A percentile compares a stretch with the other conserved stretches of the same genome.
Evolutionary conservation across 495 filamentous ascomycete genomes (phyloP).

Genomic region (Neurospora sp.): DNA sequence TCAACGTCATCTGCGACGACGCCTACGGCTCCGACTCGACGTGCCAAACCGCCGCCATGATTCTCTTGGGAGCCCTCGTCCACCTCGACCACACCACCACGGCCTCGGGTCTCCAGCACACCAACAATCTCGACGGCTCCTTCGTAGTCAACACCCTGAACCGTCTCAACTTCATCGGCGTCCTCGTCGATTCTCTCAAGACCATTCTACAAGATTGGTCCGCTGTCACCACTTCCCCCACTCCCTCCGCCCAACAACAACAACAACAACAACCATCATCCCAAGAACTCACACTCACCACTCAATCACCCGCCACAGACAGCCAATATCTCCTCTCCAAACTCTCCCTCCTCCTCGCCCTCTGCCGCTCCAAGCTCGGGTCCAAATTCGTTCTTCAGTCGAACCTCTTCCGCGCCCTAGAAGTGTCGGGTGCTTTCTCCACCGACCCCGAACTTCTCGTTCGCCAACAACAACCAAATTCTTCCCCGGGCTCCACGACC

Average conservation of each 20-base stretch:
- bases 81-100: slow-evolving; percentile 43
- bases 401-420: slow-evolving; percentile 77
- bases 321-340: slow-evolving; percentile 61
- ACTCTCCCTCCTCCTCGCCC: slow-evolving; percentile 70
- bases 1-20: slow-evolving; percentile 88
- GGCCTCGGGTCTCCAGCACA: neutral
- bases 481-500: neutral
- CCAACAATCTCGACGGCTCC: slow-evolving; percentile 42
- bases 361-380: slow-evolving; percentile 69
- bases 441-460: slow-evolving; percentile 71
- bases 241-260: no score
- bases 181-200: slow-evolving; percentile 76
- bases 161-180: slow-evolving; percentile 77
- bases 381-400: slow-evolving; percentile 74
- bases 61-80: slow-evolving; percentile 62
- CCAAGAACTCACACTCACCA: no score
- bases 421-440: slow-evolving; percentile 70
- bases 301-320: slow-evolving; percentile 1
- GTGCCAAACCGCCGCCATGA: slow-evolving; percentile 72
- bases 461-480: neutral
- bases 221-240: neutral
- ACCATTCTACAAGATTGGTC: slow-evolving; percentile 54
- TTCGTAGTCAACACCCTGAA: slow-evolving; percentile 69
- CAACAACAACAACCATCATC: no score
- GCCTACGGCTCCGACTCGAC: slow-evolving; percentile 72